Conservation (phyloP, 192 early-diverging fungal species). For the Backusella mclennaniae region DNA sequence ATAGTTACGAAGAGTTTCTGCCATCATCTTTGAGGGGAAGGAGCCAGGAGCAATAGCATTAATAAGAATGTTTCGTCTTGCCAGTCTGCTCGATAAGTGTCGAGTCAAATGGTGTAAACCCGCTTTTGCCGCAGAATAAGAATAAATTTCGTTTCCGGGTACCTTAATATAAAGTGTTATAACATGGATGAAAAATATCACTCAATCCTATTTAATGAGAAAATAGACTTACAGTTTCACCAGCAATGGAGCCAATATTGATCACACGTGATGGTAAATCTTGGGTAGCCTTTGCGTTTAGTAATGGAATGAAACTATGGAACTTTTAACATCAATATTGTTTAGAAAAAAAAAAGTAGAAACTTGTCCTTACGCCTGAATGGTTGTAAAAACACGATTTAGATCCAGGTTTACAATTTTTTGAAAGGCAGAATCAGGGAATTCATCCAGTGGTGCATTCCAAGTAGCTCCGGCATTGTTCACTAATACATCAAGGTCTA, state of each 20-base stretch:
- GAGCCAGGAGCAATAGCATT: slow-evolving; percentile 72
- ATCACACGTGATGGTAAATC: slow-evolving; percentile 75
- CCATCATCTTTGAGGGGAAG: slow-evolving; percentile 80
- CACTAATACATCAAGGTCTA: slow-evolving; percentile 79
- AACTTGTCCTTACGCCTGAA: slow-evolving; percentile 45
- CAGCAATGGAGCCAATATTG: slow-evolving; percentile 75
- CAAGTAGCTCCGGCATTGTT: slow-evolving; percentile 80
- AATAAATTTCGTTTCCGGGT: slow-evolving; percentile 53
- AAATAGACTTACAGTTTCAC: slow-evolving; percentile 34
- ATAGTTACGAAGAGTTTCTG: slow-evolving; percentile 48
- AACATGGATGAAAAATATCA: neutral
- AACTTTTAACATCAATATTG: neutral
- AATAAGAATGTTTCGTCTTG: slow-evolving; percentile 54
- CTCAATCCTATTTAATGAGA: neutral
- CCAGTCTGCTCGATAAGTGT: slow-evolving; percentile 63
- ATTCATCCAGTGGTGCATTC: slow-evolving; percentile 49
- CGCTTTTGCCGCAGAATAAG: slow-evolving; percentile 80
- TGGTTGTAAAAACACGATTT: slow-evolving; percentile 76
- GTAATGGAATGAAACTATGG: slow-evolving; percentile 57
- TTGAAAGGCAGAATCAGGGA: slow-evolving; percentile 62
- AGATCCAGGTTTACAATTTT: slow-evolving; percentile 86
- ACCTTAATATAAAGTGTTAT: slow-evolving; percentile 2
- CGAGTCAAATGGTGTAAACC: slow-evolving; percentile 71
- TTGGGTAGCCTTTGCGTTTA: slow-evolving; percentile 52
- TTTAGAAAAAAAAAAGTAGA: neutral